Percentiles rank a stretch among this genome's conserved stretches.
phyloP scores from a whole-genome alignment of 805 yeast species.

The Monosporozyma siamensis region DNA sequence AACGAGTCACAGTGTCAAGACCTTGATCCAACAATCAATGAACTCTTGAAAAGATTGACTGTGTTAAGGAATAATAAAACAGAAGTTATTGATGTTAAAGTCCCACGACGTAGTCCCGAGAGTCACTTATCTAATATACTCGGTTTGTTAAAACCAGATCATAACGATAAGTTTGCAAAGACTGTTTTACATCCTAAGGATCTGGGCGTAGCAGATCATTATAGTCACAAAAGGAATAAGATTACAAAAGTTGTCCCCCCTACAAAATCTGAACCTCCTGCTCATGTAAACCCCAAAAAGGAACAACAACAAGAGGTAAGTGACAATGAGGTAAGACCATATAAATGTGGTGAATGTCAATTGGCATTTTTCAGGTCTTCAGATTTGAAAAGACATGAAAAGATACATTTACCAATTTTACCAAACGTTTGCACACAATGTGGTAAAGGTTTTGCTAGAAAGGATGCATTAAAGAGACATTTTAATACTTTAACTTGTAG shows the following conservation, averaged over 20 bases:
- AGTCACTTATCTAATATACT: not conserved
- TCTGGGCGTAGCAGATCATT: no score
- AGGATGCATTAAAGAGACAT: constrained; percentile 72
- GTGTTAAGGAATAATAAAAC: not conserved
- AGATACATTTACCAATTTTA: constrained; percentile 57
- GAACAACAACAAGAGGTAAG: no score
- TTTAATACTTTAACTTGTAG: constrained; percentile 65
- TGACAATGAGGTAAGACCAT: constrained; percentile 21
- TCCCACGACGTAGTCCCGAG: not conserved
- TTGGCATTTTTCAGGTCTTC: constrained; percentile 57
- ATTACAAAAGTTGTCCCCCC: no score
- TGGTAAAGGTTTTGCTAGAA: constrained; percentile 75
- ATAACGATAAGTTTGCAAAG: not conserved
- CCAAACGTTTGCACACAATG: constrained; percentile 69
- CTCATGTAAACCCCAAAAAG: no score
- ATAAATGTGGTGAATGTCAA: constrained; percentile 47
- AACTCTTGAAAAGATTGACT: constrained; percentile 12
- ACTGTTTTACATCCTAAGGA: not conserved
- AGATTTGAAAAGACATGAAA: constrained; percentile 65
- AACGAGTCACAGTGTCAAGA: constrained; percentile 10
- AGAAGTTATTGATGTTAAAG: not conserved
- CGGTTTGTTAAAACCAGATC: not conserved
- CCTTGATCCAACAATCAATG: constrained; percentile 21
- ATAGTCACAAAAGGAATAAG: no score
- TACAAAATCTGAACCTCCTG: no score